A percentile compares a stretch with the other conserved stretches of the same genome.
These are phyloP conservation scores for Yamagishiella unicocca DNA, from an alignment of 139 green algal genomes.

Conservation along the genomic window DNA sequence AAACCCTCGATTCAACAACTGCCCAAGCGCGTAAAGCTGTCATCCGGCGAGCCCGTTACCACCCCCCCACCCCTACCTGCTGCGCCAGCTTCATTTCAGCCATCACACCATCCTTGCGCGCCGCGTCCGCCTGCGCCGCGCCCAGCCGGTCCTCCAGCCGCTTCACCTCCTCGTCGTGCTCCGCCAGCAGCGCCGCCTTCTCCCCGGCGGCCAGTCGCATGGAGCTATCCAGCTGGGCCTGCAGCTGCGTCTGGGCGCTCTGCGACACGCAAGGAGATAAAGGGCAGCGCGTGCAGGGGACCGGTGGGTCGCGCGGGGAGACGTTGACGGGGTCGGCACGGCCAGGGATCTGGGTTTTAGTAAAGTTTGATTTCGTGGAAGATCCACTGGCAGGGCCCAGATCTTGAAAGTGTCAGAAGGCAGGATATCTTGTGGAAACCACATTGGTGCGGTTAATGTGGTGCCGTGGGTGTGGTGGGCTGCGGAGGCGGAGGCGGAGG, in stretches of 20 bases:
- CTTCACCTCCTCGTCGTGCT: constrained; percentile 13
- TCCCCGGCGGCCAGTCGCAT: background rate
- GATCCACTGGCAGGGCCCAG: no score
- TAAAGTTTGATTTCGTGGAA: no score
- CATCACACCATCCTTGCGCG: background rate
- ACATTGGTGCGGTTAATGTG: no score
- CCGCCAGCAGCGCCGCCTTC: background rate
- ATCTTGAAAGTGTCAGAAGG: no score
- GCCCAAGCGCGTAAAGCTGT: no score
- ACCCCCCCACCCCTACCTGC: background rate
- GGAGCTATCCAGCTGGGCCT: constrained; percentile 1
- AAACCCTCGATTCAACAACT: no score
- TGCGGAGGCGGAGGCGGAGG: no score
- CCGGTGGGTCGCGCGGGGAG: background rate
- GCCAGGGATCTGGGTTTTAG: no score
- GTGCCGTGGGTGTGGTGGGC: no score
- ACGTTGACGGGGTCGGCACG: no score
- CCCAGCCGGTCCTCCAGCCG: constrained; percentile 33
- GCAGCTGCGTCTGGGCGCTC: constrained; percentile 40
- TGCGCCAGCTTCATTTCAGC: constrained; percentile 20
- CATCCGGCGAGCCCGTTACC: no score
- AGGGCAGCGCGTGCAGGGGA: background rate
- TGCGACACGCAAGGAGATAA: background rate
- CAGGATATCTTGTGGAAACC: no score
- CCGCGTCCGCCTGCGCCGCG: background rate